Percentiles rank a stretch among this genome's conserved stretches.
These are phyloP conservation scores for Tetracladium maxilliforme DNA, from an alignment of 2,329 filamentous ascomycete genomes.

Conservation along the genomic window DNA sequence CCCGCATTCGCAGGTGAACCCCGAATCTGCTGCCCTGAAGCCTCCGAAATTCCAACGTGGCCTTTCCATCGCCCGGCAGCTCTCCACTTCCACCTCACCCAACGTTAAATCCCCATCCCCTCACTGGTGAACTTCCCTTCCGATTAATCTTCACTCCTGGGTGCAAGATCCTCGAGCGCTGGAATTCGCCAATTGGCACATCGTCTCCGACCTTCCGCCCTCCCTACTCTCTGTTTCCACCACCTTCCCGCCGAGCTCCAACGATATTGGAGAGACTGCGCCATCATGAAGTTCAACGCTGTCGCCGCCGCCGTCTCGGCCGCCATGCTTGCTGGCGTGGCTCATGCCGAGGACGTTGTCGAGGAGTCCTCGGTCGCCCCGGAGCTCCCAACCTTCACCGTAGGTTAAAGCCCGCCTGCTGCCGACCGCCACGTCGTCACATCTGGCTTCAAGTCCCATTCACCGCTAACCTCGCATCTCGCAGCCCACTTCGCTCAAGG, in stretches of 20 bases:
- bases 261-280: constrained; percentile 10
- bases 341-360: constrained; percentile 42
- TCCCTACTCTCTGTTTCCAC: too few relatives aligned
- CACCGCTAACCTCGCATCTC: constrained; percentile 1
- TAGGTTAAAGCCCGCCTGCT: constrained; percentile 44
- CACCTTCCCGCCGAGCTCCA: neutral
- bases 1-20: too few relatives aligned
- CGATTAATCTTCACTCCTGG: too few relatives aligned
- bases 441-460: constrained; percentile 3
- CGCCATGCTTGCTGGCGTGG: constrained; percentile 55
- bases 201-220: too few relatives aligned
- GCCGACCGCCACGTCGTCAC: constrained; percentile 3
- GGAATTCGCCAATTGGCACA: too few relatives aligned
- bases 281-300: constrained; percentile 73
- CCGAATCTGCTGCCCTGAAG: too few relatives aligned
- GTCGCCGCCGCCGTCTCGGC: constrained; percentile 64
- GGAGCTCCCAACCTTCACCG: constrained; percentile 73
- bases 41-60: too few relatives aligned
- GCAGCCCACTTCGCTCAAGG: constrained; percentile 78
- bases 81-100: too few relatives aligned
- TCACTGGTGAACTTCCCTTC: too few relatives aligned
- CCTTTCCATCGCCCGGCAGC: too few relatives aligned
- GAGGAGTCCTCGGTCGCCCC: constrained; percentile 42
- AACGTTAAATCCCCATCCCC: too few relatives aligned
- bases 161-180: too few relatives aligned